Base-by-base conservation (phyloP, 2,329 filamentous ascomycete species). In the Pyricularia grisea region DNA sequence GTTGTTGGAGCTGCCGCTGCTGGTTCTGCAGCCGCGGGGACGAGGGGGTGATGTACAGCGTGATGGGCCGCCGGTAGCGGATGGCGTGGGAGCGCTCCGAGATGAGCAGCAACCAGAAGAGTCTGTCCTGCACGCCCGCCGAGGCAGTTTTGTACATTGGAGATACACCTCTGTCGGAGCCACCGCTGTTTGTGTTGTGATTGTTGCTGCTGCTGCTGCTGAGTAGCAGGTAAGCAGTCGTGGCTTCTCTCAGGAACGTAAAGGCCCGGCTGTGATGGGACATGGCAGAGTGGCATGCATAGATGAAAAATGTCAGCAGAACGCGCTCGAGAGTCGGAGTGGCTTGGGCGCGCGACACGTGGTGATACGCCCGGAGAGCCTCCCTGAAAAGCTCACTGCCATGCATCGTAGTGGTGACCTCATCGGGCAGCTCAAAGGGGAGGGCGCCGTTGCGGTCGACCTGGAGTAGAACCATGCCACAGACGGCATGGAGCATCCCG, bases 41-140 rank as follows among this genome's bases (percentile, higher is more conserved):
- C 12, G 77, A 75, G 10, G 75, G 71, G 0, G 79, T 82, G 67
- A 82, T 77, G 68, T 81, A 79, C 7, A 83, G 73, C 0, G 81
- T 82, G 55, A 80, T 78, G 5, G 81, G 80, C 0, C 81, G 77
- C 1, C 79, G 76, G 71, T 82, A 82, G 17, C 81, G 77, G 50
- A 82, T 81, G 4, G 79, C 80, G 69, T 83, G 81, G 0, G 80
- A 81, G 20, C 81, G 72, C 70, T 82, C 81, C 4, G 81, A 82
- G 12, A 82, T 75, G 4, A 82, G 73, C 0, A 81, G 71, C 1
- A 83, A 80, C 81, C 81, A 82, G 72, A 81, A 82, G 2, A 83
- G 75, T 4, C 79, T 73, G 61, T 76, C 74, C 0, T 76, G 74
- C n/a, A 83, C 71, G 0, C 70, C 70, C 1, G 70, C 71, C 11